These are phyloP conservation scores for Colletotrichum sp. DNA, from an alignment of 2,329 filamentous ascomycete species.

Conservation along the genomic window DNA sequence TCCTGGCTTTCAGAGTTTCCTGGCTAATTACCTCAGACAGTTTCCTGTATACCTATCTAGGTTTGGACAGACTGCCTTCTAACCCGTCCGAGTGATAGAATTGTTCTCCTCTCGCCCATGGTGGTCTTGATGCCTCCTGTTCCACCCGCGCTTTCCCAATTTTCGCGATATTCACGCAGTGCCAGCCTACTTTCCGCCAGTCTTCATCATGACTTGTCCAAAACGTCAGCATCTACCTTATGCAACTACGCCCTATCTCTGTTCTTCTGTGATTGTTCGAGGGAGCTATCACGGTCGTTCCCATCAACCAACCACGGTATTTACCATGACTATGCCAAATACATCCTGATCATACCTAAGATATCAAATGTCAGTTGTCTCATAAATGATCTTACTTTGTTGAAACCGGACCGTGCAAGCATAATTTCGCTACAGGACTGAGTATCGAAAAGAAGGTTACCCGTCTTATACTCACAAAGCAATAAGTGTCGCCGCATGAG, in stretches of 20 bases:
- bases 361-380: not conserved
- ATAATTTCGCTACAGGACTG: not conserved
- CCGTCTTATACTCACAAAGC: not conserved
- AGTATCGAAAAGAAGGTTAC: not conserved
- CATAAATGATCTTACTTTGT: not conserved
- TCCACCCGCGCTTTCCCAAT: not conserved
- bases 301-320: not conserved
- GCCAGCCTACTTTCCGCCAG: not conserved
- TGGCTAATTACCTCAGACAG: not conserved
- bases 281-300: not conserved
- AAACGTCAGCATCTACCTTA: not conserved
- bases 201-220: not conserved
- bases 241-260: not conserved
- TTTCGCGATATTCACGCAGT: not conserved
- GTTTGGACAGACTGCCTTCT: not conserved
- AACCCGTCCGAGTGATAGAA: not conserved
- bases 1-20: not conserved
- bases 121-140: not conserved
- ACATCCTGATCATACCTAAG: not conserved
- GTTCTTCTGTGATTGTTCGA: not conserved
- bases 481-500: not conserved
- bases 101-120: not conserved
- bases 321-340: not conserved
- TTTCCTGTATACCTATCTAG: not conserved
- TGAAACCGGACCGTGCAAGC: not conserved